Evolutionary conservation across 1,284 basidiomycete species (phyloP).

Genomic region (Naganishia liquefaciens): DNA sequence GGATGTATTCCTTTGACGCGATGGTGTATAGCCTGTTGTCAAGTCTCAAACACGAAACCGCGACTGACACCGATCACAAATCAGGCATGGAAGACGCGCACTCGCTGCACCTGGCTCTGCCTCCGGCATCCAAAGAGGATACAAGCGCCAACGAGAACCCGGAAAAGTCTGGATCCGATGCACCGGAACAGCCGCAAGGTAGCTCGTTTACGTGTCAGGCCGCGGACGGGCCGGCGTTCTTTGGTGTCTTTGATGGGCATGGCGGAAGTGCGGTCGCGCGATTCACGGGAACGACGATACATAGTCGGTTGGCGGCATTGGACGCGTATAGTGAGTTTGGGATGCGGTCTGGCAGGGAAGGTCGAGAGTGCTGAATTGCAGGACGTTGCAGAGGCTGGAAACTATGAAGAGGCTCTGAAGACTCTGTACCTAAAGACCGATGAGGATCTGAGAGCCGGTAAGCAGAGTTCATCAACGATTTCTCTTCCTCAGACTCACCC

Average conservation of each 20-base stretch:
- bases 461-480: constrained; percentile 40
- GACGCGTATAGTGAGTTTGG: constrained; percentile 64
- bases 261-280: constrained; percentile 90
- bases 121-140: constrained; percentile 36
- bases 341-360: too few species aligned
- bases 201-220: constrained; percentile 57
- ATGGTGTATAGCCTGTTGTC: too few species aligned
- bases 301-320: constrained; percentile 73
- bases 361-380: neutral
- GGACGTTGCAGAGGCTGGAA: constrained; percentile 54
- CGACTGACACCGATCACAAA: neutral
- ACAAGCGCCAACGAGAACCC: constrained; percentile 24
- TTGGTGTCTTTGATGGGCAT: constrained; percentile 98
- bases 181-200: constrained; percentile 52
- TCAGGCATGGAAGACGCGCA: constrained; percentile 98
- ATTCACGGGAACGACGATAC: constrained; percentile 86
- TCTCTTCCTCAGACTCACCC: neutral
- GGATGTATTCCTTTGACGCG: neutral
- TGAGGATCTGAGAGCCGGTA: constrained; percentile 85
- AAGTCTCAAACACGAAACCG: too few species aligned
- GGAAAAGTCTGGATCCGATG: constrained; percentile 60
- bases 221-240: constrained; percentile 70
- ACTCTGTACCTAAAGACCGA: constrained; percentile 90
- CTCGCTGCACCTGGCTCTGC: constrained; percentile 66
- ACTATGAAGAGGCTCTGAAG: constrained; percentile 80